Base-by-base conservation (phyloP, 805 yeast genomes). In the Suhomyces pyralidae region DNA sequence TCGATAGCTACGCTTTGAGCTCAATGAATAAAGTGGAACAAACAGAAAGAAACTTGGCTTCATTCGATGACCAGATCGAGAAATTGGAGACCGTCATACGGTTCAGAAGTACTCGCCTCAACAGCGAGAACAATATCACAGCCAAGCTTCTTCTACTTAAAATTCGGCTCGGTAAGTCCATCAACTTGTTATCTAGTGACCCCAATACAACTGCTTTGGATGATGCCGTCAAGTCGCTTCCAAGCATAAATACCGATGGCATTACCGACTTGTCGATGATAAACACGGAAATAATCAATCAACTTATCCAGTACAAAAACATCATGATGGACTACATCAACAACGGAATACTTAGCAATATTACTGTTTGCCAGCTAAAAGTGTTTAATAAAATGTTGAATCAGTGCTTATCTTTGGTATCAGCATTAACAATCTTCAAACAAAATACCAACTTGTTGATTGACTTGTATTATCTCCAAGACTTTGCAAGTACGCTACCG, bases 391-490 rank as follows among this genome's bases (percentile, higher is more conserved):
- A 53, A 7, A 45, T 55, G 7, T 48, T 64, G 36, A 56, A 51
- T 30, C 53, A 52, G n/a, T 63, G 68, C 40, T 36, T 63, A 7
- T 54, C 59, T 15, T 34, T 58, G 26, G 45, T 65, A 19, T 60
- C 67, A n/a, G 58, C 66, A 7, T 51, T 61, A 56, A 51, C 66
- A 2, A 55, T 57, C 5, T 63, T 60, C 43, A 60, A 57, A 43
- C 30, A 51, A 30, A 49, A 55, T 19, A 50, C 60, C 1, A 54
- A 48, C 14, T 49, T 61, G 9, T 48, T 63, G 32, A 25, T 42
- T 30, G 62, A 61, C 28, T 49, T 61, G 19, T 61, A 56, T 47
- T 60, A 56, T 46, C 48, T 64, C 12, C 63, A 63, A 36, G 70
- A 66, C 34, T 57, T 60, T 34, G 50, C 62, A 12, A 60, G 54